Base-by-base conservation (phyloP, 768 basidiomycete genomes). In the Termitomyces sp. region DNA sequence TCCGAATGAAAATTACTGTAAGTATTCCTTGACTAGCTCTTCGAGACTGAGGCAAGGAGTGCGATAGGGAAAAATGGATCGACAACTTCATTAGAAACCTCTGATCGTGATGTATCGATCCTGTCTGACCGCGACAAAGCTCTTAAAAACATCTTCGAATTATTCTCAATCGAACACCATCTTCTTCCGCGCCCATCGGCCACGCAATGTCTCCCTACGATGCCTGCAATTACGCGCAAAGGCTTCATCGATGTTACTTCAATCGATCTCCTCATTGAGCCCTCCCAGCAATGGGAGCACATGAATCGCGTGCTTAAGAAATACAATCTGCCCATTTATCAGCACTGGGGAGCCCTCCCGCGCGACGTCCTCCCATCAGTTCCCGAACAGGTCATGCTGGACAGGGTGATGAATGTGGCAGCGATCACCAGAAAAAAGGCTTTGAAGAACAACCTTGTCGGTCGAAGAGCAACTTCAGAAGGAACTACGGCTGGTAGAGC, bases 211-310 rank as follows among this genome's bases (percentile, higher is more conserved):
- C 25, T 46, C n/a, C 56, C 59, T 34, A 54, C 54, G 2, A 63
- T 63, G 62, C 62, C 62, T 21, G 56, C 56, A 21, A 54, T 63
- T 31, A 63, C 59, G 12, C 59, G 59, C 6, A 56, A 60, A 48
- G 62, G 62, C 37, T 63, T 63, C 43, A 42, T 60, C 27, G 59
- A 58, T 29, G 45, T 63, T 16, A 53, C 47, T 19, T 34, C 51
- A 4, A 45, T 63, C 25, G 56, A 63, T n/a, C 19, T 63, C 7
- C 62, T 63, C 23, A 51, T 29, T 5, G 59, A 63, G 23, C 62
- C 62, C 12, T 60, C 59, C 1, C 45, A 46, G 3, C 49, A 58
- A 37, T 58, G 56, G 62, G 59, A 54, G 16, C 42, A 56, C 25
- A 38, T 60, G 19, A 56, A 50, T 34, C 35, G 54, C 34, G 2